These are phyloP conservation scores for Imleria badia DNA, from an alignment of 768 basidiomycete genomes.

Conservation along the genomic window DNA sequence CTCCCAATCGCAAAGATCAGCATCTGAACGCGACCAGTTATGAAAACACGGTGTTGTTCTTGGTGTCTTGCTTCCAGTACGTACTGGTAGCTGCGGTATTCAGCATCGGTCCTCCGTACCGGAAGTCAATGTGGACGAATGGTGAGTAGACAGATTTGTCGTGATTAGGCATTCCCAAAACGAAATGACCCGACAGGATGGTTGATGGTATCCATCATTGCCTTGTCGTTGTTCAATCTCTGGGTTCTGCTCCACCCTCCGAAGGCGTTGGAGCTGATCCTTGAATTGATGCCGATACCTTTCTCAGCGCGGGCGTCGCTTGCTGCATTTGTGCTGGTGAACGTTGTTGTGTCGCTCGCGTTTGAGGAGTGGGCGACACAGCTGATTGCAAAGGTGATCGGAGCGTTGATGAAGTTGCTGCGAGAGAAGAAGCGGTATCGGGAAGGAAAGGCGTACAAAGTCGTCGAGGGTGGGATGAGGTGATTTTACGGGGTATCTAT, in stretches of 20 bases:
- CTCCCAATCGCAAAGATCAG: conserved; percentile 53
- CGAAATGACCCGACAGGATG: conserved; percentile 47
- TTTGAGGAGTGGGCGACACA: conserved; percentile 80
- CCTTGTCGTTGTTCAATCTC: conserved; percentile 70
- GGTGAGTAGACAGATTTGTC: conserved; percentile 45
- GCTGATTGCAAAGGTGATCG: conserved; percentile 55
- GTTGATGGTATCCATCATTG: conserved; percentile 75
- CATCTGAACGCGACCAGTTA: conserved; percentile 83
- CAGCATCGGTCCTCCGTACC: conserved; percentile 96
- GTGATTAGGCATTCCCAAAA: background rate
- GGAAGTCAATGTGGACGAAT: conserved; percentile 94
- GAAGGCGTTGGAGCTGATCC: conserved; percentile 50
- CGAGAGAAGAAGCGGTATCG: conserved; percentile 46
- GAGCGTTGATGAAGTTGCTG: conserved; percentile 42
- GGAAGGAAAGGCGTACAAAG: conserved; percentile 82
- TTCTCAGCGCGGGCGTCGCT: conserved; percentile 65
- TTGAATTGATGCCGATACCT: conserved; percentile 80
- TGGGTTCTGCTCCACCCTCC: conserved; percentile 77
- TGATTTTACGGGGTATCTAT: conserved; percentile 8
- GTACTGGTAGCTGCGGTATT: conserved; percentile 96
- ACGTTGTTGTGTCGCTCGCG: conserved; percentile 65
- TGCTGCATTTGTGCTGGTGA: conserved; percentile 63
- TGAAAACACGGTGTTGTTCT: conserved; percentile 90
- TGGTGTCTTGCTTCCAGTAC: conserved; percentile 98
- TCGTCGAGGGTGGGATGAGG: conserved; percentile 72